These are phyloP conservation scores for Quercus tomentella DNA, from an alignment of 331 rosid species.

Conservation along the genomic window DNA sequence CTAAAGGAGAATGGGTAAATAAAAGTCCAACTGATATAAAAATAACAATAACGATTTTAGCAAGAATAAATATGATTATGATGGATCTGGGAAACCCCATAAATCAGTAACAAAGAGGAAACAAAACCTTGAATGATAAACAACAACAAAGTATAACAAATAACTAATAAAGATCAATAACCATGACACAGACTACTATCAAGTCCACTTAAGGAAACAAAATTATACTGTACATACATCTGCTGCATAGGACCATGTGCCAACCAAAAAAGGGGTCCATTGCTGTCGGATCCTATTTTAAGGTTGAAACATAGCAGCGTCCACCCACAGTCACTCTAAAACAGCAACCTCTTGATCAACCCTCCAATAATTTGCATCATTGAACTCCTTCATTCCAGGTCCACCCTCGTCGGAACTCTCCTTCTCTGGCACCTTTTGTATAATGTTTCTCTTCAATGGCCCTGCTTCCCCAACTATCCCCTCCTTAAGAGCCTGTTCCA, in stretches of 20 bases:
- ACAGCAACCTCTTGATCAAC: constrained; percentile 96
- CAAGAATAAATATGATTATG: constrained; percentile 30
- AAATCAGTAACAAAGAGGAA: constrained; percentile 44
- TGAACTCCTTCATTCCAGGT: constrained; percentile 81
- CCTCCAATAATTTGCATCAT: constrained; percentile 96
- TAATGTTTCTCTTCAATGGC: constrained; percentile 72
- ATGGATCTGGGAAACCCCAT: constrained; percentile 61
- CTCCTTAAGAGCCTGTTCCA: constrained; percentile 98
- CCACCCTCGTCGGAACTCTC: constrained; percentile 70
- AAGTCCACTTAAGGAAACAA: constrained; percentile 44
- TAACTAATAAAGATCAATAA: constrained; percentile 42
- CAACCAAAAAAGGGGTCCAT: constrained; percentile 35
- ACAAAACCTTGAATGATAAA: constrained; percentile 54
- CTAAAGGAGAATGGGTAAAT: neutral
- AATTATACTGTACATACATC: constrained; percentile 79
- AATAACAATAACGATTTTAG: neutral
- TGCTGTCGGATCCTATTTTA: constrained; percentile 39
- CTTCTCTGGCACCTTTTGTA: constrained; percentile 59
- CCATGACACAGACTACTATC: constrained; percentile 47
- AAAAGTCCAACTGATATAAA: neutral
- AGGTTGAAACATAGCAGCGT: constrained; percentile 29
- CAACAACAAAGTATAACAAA: constrained; percentile 41
- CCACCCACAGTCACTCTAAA: constrained; percentile 53
- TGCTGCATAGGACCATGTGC: constrained; percentile 43
- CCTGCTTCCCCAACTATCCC: constrained; percentile 99